phyloP scores from a whole-genome alignment of 2,329 filamentous ascomycete genomes.

The Macrophomina tecta region DNA sequence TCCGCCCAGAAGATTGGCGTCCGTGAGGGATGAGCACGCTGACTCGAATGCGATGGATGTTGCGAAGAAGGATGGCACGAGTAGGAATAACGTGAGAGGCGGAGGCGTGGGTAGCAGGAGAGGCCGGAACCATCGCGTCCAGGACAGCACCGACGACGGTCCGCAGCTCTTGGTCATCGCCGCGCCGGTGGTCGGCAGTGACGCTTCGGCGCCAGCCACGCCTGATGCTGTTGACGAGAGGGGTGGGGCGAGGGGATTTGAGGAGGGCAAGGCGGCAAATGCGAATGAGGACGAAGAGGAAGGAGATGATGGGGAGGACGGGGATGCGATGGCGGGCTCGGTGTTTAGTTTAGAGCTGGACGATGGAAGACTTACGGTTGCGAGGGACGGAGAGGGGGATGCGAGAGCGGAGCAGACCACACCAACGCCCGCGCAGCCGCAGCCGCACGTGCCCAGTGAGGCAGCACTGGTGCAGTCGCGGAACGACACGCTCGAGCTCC shows the following conservation, averaged over 20 bases:
- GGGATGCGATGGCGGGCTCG: background rate
- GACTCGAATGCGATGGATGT: background rate
- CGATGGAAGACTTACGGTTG: background rate
- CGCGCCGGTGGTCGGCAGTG: constrained; percentile 1
- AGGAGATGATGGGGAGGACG: background rate
- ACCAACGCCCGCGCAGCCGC: no score
- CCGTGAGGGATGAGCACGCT: background rate
- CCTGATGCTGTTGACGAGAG: background rate
- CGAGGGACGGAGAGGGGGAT: no score
- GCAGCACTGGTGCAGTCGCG: no score
- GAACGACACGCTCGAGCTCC: no score
- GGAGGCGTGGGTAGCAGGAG: background rate
- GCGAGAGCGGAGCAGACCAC: no score
- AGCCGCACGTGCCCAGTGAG: no score
- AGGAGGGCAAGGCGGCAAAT: background rate
- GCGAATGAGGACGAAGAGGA: background rate
- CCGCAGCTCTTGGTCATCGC: constrained; percentile 14
- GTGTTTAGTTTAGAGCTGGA: constrained; percentile 18
- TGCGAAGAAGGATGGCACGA: background rate
- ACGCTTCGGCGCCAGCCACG: constrained; percentile 6
- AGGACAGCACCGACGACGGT: background rate
- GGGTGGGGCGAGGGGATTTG: background rate
- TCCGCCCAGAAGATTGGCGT: constrained; percentile 47
- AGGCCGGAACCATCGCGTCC: background rate
- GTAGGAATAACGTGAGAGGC: background rate